A percentile compares a stretch with the other conserved stretches of the same genome.
Evolutionary conservation across 2,329 filamentous ascomycete genomes (phyloP).

Genomic region (Fusarium sp.): DNA sequence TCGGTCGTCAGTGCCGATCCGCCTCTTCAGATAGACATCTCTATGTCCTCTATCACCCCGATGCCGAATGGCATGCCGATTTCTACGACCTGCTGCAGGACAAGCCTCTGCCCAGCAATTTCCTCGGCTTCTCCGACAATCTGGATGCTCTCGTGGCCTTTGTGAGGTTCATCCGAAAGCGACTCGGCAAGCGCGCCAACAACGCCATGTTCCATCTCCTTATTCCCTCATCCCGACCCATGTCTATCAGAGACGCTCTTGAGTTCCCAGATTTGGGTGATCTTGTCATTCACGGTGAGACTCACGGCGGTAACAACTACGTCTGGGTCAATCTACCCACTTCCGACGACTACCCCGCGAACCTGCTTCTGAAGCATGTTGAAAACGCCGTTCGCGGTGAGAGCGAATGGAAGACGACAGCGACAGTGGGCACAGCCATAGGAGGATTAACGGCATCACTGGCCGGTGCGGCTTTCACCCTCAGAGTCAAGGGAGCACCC

Average conservation of each 20-base stretch:
- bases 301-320: slow-evolving; percentile 21
- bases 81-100: slow-evolving; percentile 26
- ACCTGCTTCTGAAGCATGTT: slow-evolving; percentile 19
- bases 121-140: slow-evolving; percentile 29
- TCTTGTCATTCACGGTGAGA: slow-evolving; percentile 26
- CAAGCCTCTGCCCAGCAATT: slow-evolving; percentile 26
- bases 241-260: slow-evolving; percentile 17
- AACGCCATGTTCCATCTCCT: slow-evolving; percentile 29
- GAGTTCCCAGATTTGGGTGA: slow-evolving; percentile 29
- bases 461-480: slow-evolving; percentile 15
- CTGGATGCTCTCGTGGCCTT: slow-evolving; percentile 28
- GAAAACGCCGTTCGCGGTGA: slow-evolving; percentile 20
- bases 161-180: slow-evolving; percentile 23
- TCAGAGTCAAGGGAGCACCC: slow-evolving; percentile 20
- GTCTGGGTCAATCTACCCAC: slow-evolving; percentile 31
- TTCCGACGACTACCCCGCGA: slow-evolving; percentile 11
- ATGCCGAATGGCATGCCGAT: slow-evolving; percentile 25
- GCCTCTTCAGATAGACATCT: slow-evolving; percentile 22
- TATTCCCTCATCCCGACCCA: slow-evolving; percentile 28
- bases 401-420: slow-evolving; percentile 29
- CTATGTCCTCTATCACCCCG: slow-evolving; percentile 29
- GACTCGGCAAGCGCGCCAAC: slow-evolving; percentile 24
- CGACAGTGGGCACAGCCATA: slow-evolving; percentile 25
- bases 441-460: slow-evolving; percentile 26
- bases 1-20: slow-evolving; percentile 20